Percentiles rank a stretch among this genome's conserved stretches.
These are phyloP conservation scores for Solanum hybrid DNA, from an alignment of 305 asterid genomes.

Conservation along the genomic window DNA sequence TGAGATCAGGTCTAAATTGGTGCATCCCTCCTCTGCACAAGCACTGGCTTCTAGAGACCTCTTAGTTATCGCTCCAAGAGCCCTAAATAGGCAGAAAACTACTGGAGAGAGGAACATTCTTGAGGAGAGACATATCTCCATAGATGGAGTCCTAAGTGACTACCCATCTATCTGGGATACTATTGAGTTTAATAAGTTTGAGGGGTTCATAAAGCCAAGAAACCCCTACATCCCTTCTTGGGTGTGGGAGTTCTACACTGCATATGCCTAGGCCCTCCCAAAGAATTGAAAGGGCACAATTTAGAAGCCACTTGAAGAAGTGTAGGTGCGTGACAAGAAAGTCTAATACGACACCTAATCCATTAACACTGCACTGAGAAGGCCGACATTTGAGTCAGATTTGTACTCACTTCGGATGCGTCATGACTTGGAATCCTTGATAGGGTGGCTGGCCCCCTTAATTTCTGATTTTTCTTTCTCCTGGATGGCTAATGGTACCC, in stretches of 20 bases:
- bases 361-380: background rate
- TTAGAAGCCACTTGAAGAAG: too few relatives aligned
- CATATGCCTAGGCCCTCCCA: too few relatives aligned
- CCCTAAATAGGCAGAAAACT: background rate
- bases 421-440: background rate
- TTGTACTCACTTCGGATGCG: background rate
- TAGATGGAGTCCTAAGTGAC: background rate
- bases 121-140: background rate
- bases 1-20: too few relatives aligned
- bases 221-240: too few relatives aligned
- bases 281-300: too few relatives aligned
- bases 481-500: background rate
- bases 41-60: background rate
- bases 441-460: background rate
- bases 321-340: too few relatives aligned
- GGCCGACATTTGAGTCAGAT: background rate
- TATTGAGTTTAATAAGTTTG: too few relatives aligned
- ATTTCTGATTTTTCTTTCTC: too few relatives aligned
- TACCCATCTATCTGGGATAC: background rate
- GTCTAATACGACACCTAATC: background rate
- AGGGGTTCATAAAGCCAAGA: too few relatives aligned
- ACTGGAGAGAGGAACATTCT: background rate
- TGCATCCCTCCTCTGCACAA: too few relatives aligned
- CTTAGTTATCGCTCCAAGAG: background rate
- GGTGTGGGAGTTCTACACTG: too few relatives aligned